Percentiles rank a stretch among this genome's conserved stretches.
phyloP scores from a whole-genome alignment of 1,284 basidiomycete species.

The Mycena citricolor region DNA sequence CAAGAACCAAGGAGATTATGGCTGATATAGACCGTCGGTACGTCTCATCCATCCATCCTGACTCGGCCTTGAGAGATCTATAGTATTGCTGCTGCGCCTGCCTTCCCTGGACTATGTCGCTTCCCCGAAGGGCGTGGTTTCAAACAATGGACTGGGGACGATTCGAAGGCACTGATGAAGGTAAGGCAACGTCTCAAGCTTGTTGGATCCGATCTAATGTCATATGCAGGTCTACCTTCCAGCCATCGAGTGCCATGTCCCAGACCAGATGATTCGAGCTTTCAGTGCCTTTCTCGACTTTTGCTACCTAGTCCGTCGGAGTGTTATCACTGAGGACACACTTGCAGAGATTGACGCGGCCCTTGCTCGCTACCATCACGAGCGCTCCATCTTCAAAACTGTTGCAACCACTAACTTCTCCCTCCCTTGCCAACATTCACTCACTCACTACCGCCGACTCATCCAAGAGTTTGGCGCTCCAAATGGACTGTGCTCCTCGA shows the following conservation, averaged over 20 bases:
- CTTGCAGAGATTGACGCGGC: constrained; percentile 4
- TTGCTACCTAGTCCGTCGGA: constrained; percentile 33
- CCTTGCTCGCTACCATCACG: constrained; percentile 30
- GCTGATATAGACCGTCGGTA: constrained; percentile 31
- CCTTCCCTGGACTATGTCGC: constrained; percentile 30
- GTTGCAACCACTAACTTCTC: constrained; percentile 28
- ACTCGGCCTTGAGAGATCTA: background rate
- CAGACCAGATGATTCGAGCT: constrained; percentile 25
- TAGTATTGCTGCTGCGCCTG: constrained; percentile 25
- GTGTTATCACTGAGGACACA: constrained; percentile 20
- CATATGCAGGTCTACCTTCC: constrained; percentile 30
- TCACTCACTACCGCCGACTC: constrained; percentile 3
- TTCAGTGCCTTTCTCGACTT: constrained; percentile 33
- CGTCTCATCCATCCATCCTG: background rate
- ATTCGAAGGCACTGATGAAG: constrained; percentile 35
- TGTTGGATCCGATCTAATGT: background rate
- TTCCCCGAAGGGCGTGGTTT: constrained; percentile 31
- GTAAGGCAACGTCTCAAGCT: constrained; percentile 17
- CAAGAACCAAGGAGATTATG: constrained; percentile 20
- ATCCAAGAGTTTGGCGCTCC: constrained; percentile 15
- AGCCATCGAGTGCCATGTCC: constrained; percentile 30
- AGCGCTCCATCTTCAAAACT: constrained; percentile 32
- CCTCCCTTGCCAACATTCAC: constrained; percentile 27
- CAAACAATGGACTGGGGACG: constrained; percentile 33
- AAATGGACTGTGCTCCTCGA: constrained; percentile 15